These are phyloP conservation scores for Kwoniella shivajii DNA, from an alignment of 1,284 basidiomycete genomes.

Conservation along the genomic window DNA sequence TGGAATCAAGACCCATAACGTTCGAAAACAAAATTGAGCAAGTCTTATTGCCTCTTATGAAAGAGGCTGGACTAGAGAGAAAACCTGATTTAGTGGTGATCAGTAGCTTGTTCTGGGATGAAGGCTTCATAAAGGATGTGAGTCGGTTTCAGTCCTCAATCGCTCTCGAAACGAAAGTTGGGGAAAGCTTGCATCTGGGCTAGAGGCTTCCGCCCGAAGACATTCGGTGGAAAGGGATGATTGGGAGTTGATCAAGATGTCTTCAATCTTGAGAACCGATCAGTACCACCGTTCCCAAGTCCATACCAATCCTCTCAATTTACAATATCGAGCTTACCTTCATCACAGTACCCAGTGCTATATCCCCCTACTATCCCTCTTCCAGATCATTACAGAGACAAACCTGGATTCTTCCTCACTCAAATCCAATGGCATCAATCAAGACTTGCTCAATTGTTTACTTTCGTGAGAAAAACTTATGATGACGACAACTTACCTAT, in stretches of 20 bases:
- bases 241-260: too few species aligned
- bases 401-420: not conserved
- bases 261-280: too few species aligned
- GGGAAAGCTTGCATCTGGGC: too few species aligned
- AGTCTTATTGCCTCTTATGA: not conserved
- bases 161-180: too few species aligned
- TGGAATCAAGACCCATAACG: not conserved
- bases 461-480: not conserved
- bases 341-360: not conserved
- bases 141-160: too few species aligned
- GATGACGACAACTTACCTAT: not conserved
- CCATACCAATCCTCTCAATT: not conserved
- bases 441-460: not conserved
- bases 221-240: too few species aligned
- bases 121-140: slow-evolving; percentile 2
- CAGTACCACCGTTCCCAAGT: not conserved
- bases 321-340: not conserved
- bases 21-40: slow-evolving; percentile 2
- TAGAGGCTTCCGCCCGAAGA: too few species aligned
- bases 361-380: not conserved
- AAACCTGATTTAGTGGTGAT: not conserved
- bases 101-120: slow-evolving; percentile 7
- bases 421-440: slow-evolving; percentile 7
- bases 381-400: not conserved
- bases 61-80: not conserved